Evolutionary conservation across 2,329 filamentous ascomycete species (phyloP).

Genomic region (Geosmithia flava): DNA sequence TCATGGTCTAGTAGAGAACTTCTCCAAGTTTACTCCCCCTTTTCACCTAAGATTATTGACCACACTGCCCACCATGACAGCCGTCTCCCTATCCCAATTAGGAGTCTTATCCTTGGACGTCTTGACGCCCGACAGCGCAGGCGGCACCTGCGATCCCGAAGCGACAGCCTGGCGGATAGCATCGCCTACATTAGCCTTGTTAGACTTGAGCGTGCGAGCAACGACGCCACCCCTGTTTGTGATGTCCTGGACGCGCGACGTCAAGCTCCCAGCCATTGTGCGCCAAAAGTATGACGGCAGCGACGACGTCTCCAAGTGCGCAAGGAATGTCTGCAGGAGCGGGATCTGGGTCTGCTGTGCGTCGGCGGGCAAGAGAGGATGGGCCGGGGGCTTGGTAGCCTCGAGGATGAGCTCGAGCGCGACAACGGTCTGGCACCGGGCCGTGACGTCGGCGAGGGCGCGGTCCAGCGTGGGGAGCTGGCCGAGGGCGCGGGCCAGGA

Average conservation of each 20-base stretch:
- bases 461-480: slow-evolving; percentile 74
- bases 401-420: slow-evolving; percentile 71
- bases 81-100: slow-evolving; percentile 82
- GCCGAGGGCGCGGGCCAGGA: slow-evolving; percentile 62
- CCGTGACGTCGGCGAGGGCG: slow-evolving; percentile 68
- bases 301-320: slow-evolving; percentile 74
- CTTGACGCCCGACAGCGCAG: slow-evolving; percentile 29
- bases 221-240: slow-evolving; percentile 71
- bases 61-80: slow-evolving; percentile 86
- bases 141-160: slow-evolving; percentile 59
- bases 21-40: neutral
- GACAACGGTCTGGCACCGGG: slow-evolving; percentile 83
- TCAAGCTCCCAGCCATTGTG: slow-evolving; percentile 66
- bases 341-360: slow-evolving; percentile 20
- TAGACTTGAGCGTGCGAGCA: slow-evolving; percentile 66
- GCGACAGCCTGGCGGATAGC: slow-evolving; percentile 76
- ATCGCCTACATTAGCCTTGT: slow-evolving; percentile 61
- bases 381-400: slow-evolving; percentile 51
- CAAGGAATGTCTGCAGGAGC: slow-evolving; percentile 61
- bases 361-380: slow-evolving; percentile 45
- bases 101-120: slow-evolving; percentile 29
- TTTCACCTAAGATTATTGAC: slow-evolving; percentile 37
- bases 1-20: neutral
- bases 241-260: slow-evolving; percentile 72
- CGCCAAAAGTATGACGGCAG: slow-evolving; percentile 91